These are phyloP conservation scores for Sclerotinia nivalis DNA, from an alignment of 2,329 filamentous ascomycete species.

Conservation along the genomic window DNA sequence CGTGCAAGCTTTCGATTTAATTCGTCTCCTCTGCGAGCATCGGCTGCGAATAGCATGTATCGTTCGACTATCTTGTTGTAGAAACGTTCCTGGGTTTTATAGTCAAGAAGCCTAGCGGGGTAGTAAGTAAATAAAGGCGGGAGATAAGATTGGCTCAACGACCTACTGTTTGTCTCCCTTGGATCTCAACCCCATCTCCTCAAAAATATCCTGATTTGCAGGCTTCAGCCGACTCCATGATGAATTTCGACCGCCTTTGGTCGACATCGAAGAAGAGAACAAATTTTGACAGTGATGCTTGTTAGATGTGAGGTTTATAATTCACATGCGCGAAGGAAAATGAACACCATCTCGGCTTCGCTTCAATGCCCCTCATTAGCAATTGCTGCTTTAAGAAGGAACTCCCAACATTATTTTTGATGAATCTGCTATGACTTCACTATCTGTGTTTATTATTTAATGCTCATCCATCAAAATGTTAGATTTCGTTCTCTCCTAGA, in stretches of 20 bases:
- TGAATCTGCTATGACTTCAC: constrained; percentile 2
- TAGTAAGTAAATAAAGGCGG: constrained; percentile 27
- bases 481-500: background rate
- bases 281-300: constrained; percentile 6
- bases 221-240: constrained; percentile 74
- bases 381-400: constrained; percentile 21
- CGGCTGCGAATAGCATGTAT: constrained; percentile 86
- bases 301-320: background rate
- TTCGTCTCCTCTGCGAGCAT: constrained; percentile 68
- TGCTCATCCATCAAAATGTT: background rate
- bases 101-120: constrained; percentile 62
- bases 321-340: background rate
- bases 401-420: constrained; percentile 17
- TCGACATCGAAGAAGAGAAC: constrained; percentile 33
- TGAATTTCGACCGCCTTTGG: constrained; percentile 42
- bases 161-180: constrained; percentile 83
- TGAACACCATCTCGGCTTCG: constrained; percentile 8
- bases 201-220: constrained; percentile 72
- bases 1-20: constrained; percentile 75
- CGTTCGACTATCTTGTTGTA: constrained; percentile 85
- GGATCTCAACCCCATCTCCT: constrained; percentile 80
- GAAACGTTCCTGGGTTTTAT: constrained; percentile 79
- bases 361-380: constrained; percentile 9
- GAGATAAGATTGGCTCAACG: background rate
- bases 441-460: background rate